Conservation (phyloP, 768 basidiomycete species). For the Phallus indusiatus region DNA sequence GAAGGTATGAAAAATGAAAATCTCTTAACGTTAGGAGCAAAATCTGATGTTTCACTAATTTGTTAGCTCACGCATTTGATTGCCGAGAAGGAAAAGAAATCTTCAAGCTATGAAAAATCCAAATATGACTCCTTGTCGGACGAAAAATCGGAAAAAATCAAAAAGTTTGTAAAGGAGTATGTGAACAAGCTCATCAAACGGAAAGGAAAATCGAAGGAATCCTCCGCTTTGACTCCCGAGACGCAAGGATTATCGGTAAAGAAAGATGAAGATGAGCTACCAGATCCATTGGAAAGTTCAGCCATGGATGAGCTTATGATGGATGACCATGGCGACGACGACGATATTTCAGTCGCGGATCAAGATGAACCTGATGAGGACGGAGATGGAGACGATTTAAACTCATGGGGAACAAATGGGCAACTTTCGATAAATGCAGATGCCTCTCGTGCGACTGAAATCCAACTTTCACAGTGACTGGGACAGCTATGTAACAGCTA, state of each 20-base stretch:
- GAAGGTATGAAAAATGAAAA: constrained; percentile 55
- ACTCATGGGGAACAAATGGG: not conserved
- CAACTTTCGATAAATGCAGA: not conserved
- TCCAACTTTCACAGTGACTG: no score
- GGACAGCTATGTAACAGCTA: no score
- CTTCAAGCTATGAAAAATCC: constrained; percentile 63
- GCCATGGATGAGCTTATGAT: not conserved
- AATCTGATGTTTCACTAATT: not conserved
- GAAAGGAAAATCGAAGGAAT: constrained; percentile 30
- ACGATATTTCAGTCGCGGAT: not conserved
- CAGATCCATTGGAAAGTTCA: not conserved
- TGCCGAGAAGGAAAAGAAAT: constrained; percentile 94
- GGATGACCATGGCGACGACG: not conserved
- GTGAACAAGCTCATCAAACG: constrained; percentile 57
- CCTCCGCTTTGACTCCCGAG: not conserved
- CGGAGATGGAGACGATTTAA: not conserved
- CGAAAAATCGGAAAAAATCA: constrained; percentile 84
- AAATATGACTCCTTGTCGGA: constrained; percentile 70
- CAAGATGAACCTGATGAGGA: not conserved
- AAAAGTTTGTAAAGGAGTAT: constrained; percentile 88
- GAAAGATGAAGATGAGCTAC: not conserved
- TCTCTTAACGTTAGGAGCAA: not conserved
- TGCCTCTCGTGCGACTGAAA: no score
- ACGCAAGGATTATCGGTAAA: not conserved
- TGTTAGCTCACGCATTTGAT: constrained; percentile 74